Conservation (phyloP, 441 rosid species). For the Omphalea diandra region DNA sequence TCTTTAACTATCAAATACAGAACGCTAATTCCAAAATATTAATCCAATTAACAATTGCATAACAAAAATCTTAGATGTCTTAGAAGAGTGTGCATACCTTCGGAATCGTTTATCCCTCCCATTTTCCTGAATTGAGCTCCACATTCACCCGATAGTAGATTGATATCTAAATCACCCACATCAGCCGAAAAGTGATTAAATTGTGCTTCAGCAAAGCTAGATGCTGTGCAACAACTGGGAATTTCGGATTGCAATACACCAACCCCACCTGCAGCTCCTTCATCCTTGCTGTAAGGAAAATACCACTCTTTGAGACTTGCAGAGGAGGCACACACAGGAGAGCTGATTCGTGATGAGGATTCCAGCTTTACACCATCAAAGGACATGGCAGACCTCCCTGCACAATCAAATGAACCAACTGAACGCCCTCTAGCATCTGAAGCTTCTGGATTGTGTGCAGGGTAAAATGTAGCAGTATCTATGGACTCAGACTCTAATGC, state of each 20-base stretch:
- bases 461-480: conserved; percentile 12
- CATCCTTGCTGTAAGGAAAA: conserved; percentile 31
- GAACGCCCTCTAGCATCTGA: conserved; percentile 30
- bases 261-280: conserved; percentile 30
- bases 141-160: conserved; percentile 25
- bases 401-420: conserved; percentile 31
- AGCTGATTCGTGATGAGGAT: conserved; percentile 28
- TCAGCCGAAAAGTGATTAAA: conserved; percentile 31
- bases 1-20: background rate
- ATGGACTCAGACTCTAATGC: conserved; percentile 21
- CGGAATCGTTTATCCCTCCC: conserved; percentile 28
- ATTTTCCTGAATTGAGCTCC: conserved; percentile 29
- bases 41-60: background rate
- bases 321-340: conserved; percentile 38
- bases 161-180: conserved; percentile 29
- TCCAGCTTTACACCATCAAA: conserved; percentile 30
- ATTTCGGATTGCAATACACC: conserved; percentile 43
- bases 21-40: conserved; percentile 7
- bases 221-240: conserved; percentile 42
- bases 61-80: background rate
- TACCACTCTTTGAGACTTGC: conserved; percentile 47
- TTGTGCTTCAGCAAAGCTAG: conserved; percentile 43
- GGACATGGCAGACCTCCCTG: conserved; percentile 8
- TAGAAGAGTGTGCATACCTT: conserved; percentile 30
- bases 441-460: conserved; percentile 29